A percentile compares a stretch with the other conserved stretches of the same genome.
phyloP scores from a whole-genome alignment of 352 stramenopile genomes.

The Phytophthora idaei region DNA sequence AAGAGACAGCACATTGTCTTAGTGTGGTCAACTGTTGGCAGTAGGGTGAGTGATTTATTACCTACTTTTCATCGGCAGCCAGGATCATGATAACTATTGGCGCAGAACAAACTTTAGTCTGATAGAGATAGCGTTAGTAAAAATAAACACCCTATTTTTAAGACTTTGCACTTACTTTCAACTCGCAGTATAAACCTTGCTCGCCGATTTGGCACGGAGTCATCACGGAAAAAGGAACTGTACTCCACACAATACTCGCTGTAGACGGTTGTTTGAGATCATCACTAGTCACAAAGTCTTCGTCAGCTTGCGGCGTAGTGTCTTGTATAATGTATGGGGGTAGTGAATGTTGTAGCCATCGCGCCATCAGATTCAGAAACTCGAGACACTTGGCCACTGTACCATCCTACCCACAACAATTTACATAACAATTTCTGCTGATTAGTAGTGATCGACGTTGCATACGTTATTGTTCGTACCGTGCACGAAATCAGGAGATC shows the following conservation, averaged over 20 bases:
- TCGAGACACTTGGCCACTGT: slow-evolving; percentile 47
- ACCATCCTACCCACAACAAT: slow-evolving; percentile 32
- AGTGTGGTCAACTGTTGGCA: neutral
- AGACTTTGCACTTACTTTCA: slow-evolving; percentile 37
- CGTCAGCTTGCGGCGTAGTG: neutral
- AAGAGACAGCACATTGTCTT: neutral
- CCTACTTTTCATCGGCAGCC: slow-evolving; percentile 52
- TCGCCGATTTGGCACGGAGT: slow-evolving; percentile 37
- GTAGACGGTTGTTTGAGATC: neutral
- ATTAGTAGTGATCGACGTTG: neutral
- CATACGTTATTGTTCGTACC: slow-evolving; percentile 12
- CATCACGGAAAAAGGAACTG: slow-evolving; percentile 42
- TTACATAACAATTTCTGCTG: neutral
- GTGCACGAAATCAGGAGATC: slow-evolving; percentile 58
- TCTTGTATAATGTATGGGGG: slow-evolving; percentile 17
- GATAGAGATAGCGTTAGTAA: neutral
- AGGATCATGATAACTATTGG: slow-evolving; percentile 59
- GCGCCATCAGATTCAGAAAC: slow-evolving; percentile 52
- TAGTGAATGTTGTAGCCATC: slow-evolving; percentile 44
- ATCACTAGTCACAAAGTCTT: slow-evolving; percentile 6
- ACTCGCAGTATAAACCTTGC: slow-evolving; percentile 47
- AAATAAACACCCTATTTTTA: neutral
- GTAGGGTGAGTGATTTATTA: neutral
- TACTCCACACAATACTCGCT: slow-evolving; percentile 31
- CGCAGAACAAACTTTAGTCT: slow-evolving; percentile 43